Base-by-base conservation (phyloP, 129 eudicot species). In the Mikania micrantha region DNA sequence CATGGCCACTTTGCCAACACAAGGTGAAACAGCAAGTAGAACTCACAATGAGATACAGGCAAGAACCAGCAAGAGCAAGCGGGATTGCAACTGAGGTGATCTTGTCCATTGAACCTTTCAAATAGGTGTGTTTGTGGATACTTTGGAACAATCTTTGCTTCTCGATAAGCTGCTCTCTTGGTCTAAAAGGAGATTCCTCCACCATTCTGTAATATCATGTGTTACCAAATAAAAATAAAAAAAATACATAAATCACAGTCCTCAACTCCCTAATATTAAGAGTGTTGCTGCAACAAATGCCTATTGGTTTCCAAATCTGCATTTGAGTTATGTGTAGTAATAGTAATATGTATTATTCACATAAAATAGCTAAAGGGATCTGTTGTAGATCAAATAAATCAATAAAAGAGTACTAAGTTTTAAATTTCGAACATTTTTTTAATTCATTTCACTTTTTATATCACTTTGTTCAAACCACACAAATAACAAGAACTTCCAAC, bases 21-120 rank as follows among this genome's bases (percentile, higher is more conserved):
- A 9, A 39, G 28, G 21, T 15, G 17, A 47, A 15, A 15, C 34
- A 22, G 38, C 5, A 44, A 22, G 3, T 64, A 52, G 40, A 34
- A 84, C 98, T 88, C 76, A 93, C 96, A 75, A 93, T 88, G 54
- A 89, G 65, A 66, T 67, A 84, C 11, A 85, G 17, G 38, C 74
- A 77, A 29, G 92, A 71, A 20, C 78, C 85, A 16, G 98, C 95
- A 64, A 93, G 72, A 34, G 95, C 98, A 44, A 81, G 25, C 64
- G 98, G 98, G 65, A 93, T 93, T 72, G 92, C 98, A 44, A 88
- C 95, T 3, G 98, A 93, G 70, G 95, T 88, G 77, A 93, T 36
- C 79, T 72, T 82, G 63, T 93, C 98, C 45, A 38, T 15, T 25
- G 81, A 95, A 19, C 92, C 83, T 74, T 93, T 93, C 75, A 93